Conservation (phyloP, 176 grass and related monocot genomes). For the Oryza glaberrima region DNA sequence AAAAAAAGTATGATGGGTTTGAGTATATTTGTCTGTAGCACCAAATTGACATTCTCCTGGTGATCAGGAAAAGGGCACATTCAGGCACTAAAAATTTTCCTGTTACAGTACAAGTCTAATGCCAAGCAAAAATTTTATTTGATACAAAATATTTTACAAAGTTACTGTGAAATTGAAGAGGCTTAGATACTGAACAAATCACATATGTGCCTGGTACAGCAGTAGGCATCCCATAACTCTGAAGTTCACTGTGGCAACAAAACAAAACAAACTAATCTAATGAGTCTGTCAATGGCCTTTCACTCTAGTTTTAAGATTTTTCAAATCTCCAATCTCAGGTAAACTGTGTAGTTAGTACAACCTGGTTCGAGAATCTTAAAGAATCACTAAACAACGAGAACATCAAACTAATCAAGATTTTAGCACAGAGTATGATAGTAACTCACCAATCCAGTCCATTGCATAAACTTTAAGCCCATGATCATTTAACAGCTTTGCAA, state of each 20-base stretch:
- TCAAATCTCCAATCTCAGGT: constrained; percentile 7
- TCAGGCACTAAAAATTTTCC: not conserved
- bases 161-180: constrained; percentile 17
- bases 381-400: not conserved
- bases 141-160: not conserved
- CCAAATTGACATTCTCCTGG: not conserved
- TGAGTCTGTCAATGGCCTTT: not conserved
- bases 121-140: not conserved
- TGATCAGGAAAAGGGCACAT: not conserved
- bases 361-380: constrained; percentile 4
- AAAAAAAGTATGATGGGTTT: not conserved
- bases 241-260: not conserved
- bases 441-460: constrained; percentile 98
- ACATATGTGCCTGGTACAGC: not conserved
- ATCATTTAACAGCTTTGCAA: constrained; percentile 87
- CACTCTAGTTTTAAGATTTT: not conserved
- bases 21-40: not conserved
- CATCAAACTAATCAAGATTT: constrained; percentile 22
- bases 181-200: not conserved
- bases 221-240: not conserved
- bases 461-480: constrained; percentile 91
- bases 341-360: not conserved
- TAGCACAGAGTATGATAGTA: constrained; percentile 18
- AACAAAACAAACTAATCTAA: constrained; percentile 17
- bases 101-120: not conserved